Percentiles rank a stretch among this genome's conserved stretches.
Conservation (phyloP, 1,284 basidiomycete genomes). For the Anthracocystis walkeri region DNA sequence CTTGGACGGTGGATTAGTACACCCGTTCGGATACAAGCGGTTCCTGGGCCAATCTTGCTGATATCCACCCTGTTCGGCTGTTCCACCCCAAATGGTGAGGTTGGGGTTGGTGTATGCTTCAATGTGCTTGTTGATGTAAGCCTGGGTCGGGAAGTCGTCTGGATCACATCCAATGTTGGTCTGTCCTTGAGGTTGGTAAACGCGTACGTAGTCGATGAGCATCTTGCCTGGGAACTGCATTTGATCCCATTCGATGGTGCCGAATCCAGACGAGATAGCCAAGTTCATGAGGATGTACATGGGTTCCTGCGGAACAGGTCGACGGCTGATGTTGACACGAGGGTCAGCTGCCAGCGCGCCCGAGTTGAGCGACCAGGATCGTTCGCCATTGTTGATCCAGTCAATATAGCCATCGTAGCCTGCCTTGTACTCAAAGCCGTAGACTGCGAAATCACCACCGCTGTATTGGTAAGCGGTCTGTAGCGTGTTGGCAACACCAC, state of each 20-base stretch:
- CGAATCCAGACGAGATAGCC: constrained; percentile 61
- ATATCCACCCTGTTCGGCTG: constrained; percentile 57
- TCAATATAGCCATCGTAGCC: constrained; percentile 78
- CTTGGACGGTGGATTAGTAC: constrained; percentile 46
- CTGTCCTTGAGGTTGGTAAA: constrained; percentile 60
- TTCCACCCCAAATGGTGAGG: constrained; percentile 62
- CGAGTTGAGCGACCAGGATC: constrained; percentile 73
- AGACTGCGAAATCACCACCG: constrained; percentile 53
- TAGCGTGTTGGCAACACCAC: constrained; percentile 55
- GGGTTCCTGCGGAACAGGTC: constrained; percentile 59
- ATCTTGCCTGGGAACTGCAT: constrained; percentile 53
- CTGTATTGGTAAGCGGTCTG: constrained; percentile 57
- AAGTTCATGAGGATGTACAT: constrained; percentile 67
- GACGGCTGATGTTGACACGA: constrained; percentile 30
- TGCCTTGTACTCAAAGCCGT: constrained; percentile 72
- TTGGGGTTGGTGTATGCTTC: constrained; percentile 61
- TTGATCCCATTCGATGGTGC: constrained; percentile 40
- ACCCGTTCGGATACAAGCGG: constrained; percentile 49
- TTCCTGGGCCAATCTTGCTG: constrained; percentile 62
- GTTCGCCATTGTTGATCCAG: constrained; percentile 53
- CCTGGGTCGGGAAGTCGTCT: constrained; percentile 73
- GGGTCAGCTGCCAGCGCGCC: constrained; percentile 79
- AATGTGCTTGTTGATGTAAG: constrained; percentile 72
- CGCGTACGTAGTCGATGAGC: constrained; percentile 61
- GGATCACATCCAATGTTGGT: constrained; percentile 65